Base-by-base conservation (phyloP, 2,329 filamentous ascomycete genomes). In the Arthrinium phaeospermum region DNA sequence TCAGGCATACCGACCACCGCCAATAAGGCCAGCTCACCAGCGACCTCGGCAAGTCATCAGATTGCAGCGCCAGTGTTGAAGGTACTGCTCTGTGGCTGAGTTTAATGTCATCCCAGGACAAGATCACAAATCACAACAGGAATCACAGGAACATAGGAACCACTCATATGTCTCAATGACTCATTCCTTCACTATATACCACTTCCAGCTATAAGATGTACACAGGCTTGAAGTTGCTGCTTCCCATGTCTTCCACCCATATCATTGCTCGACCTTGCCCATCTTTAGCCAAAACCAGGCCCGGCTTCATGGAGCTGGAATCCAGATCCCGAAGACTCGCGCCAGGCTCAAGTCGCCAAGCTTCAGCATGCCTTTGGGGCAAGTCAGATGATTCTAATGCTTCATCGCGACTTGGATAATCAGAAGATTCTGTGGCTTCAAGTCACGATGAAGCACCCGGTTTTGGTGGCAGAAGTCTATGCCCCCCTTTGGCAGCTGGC, bases 401-500 rank as follows among this genome's bases (percentile, higher is more conserved):
- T 37, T 37, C 37, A 8, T 6, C 37, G 37, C 37, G 37, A 37
- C 5, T 7, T 8, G 37, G 37, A 37, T n/a, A n/a, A n/a, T n/a
- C n/a, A n/a, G n/a, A n/a, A n/a, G n/a, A n/a, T n/a, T n/a, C n/a
- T n/a, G n/a, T n/a, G n/a, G n/a, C n/a, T 98, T 98, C 41, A 98
- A 87, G 77, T 98, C 96, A 73, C 96, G 93, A 83, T 99, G 96
- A 24, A 99, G 89, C 45, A 99, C 96, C 73, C 96, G 90, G 82
- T 98, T 98, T 78, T 98, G 94, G 85, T 99, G 96, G 85, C 96
- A 99, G 82, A 98, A 99, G 74, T 96, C 95, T 79, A 98, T 98
- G 71, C 96, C 96, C 79, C 37, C 37, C 37, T 41, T 41, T 10
- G 10, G 37, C 37, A 41, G 37, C 37, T 41, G 37, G 37, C 2